A percentile compares a stretch with the other conserved stretches of the same genome.
Conservation (phyloP, 2,329 filamentous ascomycete genomes). For the Calonectria hawksworthii region DNA sequence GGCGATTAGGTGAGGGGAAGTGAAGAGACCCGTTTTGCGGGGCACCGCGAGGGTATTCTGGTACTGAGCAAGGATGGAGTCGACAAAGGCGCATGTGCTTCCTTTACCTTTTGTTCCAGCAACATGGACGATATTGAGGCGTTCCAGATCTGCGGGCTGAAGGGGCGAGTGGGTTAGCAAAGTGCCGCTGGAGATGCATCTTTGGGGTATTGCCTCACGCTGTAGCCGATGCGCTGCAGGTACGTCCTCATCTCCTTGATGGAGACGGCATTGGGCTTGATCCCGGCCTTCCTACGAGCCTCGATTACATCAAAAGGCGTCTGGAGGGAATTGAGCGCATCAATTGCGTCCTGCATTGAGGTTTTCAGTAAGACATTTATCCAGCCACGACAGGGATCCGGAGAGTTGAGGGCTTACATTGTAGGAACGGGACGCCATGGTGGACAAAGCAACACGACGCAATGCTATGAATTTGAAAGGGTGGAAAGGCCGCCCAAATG, state of each 20-base stretch:
- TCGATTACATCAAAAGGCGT: conserved; percentile 87
- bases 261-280: conserved; percentile 76
- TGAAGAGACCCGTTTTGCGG: conserved; percentile 73
- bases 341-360: conserved; percentile 80
- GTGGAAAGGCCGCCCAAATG: conserved; percentile 38
- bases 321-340: conserved; percentile 90
- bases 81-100: conserved; percentile 77
- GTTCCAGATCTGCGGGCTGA: conserved; percentile 64
- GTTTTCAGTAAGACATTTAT: conserved; percentile 23
- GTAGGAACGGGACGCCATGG: conserved; percentile 53
- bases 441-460: conserved; percentile 34
- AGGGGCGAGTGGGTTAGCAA: conserved; percentile 5
- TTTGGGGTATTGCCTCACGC: conserved; percentile 54
- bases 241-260: conserved; percentile 86
- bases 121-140: conserved; percentile 78
- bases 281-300: conserved; percentile 80
- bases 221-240: conserved; percentile 82
- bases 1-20: conserved; percentile 76
- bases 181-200: not conserved
- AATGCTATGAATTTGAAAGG: conserved; percentile 37
- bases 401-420: conserved; percentile 44
- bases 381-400: not conserved
- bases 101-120: conserved; percentile 85
- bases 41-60: conserved; percentile 52
- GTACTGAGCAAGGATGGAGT: conserved; percentile 72